Conservation (phyloP, 768 basidiomycete species). For the Boletus fagicola region DNA sequence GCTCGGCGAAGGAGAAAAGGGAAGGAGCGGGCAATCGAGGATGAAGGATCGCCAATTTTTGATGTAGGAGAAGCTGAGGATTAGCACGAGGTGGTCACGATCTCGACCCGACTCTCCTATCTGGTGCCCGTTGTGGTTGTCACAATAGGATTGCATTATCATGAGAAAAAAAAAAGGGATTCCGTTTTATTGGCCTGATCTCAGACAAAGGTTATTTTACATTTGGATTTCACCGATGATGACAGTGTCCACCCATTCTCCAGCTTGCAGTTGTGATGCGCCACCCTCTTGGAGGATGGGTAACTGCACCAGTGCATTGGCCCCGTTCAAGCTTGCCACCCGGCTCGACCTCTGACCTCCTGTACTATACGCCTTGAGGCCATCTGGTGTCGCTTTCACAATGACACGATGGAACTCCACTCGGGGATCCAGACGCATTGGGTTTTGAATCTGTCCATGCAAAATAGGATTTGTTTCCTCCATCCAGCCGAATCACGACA, state of each 20-base stretch:
- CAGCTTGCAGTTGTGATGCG: conserved; percentile 44
- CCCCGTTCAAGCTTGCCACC: conserved; percentile 74
- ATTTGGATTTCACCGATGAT: conserved; percentile 65
- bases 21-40: conserved; percentile 44
- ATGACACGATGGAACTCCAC: conserved; percentile 82
- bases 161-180: neutral
- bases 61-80: conserved; percentile 54
- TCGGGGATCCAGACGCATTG: conserved; percentile 69
- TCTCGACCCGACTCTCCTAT: neutral
- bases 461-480: neutral
- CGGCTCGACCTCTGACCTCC: conserved; percentile 86
- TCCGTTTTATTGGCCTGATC: neutral
- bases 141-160: neutral
- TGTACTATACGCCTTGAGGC: conserved; percentile 70
- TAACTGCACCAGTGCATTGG: conserved; percentile 74
- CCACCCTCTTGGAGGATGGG: conserved; percentile 44
- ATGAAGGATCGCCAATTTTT: conserved; percentile 45
- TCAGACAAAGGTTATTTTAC: conserved; percentile 8
- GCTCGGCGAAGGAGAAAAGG: conserved; percentile 41
- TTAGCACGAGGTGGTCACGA: conserved; percentile 22
- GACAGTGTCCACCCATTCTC: conserved; percentile 58
- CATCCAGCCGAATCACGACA: neutral
- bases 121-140: too few relatives aligned
- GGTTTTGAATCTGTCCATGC: conserved; percentile 46
- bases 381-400: conserved; percentile 42